phyloP scores from a whole-genome alignment of 345 rosid genomes.

The Arabidopsis suecica region DNA sequence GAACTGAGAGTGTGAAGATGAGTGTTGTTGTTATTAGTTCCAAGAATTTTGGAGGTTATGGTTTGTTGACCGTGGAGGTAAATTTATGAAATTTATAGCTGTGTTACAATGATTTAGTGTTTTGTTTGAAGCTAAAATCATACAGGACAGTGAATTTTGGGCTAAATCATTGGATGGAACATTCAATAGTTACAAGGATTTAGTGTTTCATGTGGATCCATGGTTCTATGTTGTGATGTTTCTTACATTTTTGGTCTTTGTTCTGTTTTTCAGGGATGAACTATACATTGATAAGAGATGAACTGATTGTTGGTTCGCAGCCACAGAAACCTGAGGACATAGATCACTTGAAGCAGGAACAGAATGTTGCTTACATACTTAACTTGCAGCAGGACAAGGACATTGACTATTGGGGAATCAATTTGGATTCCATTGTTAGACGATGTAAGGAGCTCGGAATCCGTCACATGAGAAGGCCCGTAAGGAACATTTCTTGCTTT shows the following conservation, averaged over 20 bases:
- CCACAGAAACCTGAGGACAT: conserved; percentile 90
- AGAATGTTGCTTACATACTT: conserved; percentile 85
- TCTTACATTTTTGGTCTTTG: conserved; percentile 19
- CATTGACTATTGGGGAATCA: conserved; percentile 82
- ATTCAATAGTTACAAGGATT: not conserved
- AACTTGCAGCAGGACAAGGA: conserved; percentile 91
- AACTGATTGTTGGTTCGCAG: conserved; percentile 89
- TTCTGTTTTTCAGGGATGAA: conserved; percentile 77
- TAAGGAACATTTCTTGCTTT: conserved; percentile 47
- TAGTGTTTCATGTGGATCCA: not conserved
- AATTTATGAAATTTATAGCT: not conserved
- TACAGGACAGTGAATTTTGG: not conserved
- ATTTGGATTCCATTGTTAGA: conserved; percentile 57
- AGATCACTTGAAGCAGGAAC: conserved; percentile 69
- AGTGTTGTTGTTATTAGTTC: conserved; percentile 18
- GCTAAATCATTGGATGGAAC: not conserved
- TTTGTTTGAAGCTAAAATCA: not conserved
- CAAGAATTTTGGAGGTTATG: not conserved
- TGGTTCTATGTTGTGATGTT: conserved; percentile 4
- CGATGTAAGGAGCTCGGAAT: conserved; percentile 69
- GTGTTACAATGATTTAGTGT: not conserved
- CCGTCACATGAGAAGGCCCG: conserved; percentile 86
- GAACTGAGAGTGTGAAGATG: not conserved
- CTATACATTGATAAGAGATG: conserved; percentile 74
- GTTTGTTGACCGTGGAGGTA: not conserved